Base-by-base conservation (phyloP, 352 stramenopile species). In the Peronospora tabacina region DNA sequence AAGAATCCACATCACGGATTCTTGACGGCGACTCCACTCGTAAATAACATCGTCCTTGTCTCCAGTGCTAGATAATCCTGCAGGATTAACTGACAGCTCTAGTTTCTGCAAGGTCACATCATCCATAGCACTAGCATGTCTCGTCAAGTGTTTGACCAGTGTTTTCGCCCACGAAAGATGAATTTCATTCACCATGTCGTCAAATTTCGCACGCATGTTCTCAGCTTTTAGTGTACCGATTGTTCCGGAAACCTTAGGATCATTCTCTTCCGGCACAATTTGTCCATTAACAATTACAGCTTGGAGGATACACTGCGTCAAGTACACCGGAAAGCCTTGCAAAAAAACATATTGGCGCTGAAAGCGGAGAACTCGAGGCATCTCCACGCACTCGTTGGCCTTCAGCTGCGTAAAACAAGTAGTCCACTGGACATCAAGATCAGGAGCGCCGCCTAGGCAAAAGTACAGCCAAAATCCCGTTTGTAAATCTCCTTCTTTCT, bases 221-320 rank as follows among this genome's bases (percentile, higher is more conserved):
- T 42, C 24, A 11, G 33, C 38, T 12, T 49, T 55, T 15, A 71
- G 37, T 16, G 29, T 34, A 11, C 51, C 49, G 28, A 35, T 44
- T n/a, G 29, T 17, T 28, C 19, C 47, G 37, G 45, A 50, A 42
- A 37, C 35, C 20, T 55, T 28, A 7, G 26, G 10, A 11, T 22
- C 10, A 33, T 24, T 49, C 4, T 17, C 20, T 34, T 58, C 42
- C 5, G 39, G 34, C 0, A 33, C 52, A 19, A 49, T 61, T 37
- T 66, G 63, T 1, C 49, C 55, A 16, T 70, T 71, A 10, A 74
- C 16, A 41, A 64, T 58, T 12, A 72, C 53, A 12, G 68, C 63
- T 66, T 82, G 68, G 28, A 79, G 53, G 11, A 82, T 60, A 36
- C 76, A 84, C 41, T 84, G 72, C 41, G 68, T 69, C 20, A 84